These are phyloP conservation scores for Cryphonectria japonica DNA, from an alignment of 2,329 filamentous ascomycete genomes.

Conservation along the genomic window DNA sequence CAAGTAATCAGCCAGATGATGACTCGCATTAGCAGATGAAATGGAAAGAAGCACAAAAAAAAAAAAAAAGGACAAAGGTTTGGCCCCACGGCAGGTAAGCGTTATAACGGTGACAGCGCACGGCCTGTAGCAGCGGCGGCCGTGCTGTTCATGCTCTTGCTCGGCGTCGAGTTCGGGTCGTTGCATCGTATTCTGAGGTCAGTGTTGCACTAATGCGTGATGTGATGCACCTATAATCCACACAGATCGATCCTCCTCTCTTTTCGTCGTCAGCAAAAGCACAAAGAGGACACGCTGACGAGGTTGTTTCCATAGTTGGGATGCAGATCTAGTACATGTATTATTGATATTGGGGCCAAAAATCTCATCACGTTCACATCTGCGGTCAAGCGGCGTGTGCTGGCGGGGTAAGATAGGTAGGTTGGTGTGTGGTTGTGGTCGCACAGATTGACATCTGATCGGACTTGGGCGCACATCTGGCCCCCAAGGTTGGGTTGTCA, in stretches of 20 bases:
- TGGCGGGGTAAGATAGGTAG: constrained; percentile 3
- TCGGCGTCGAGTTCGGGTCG: constrained; percentile 16
- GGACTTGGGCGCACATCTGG: constrained; percentile 3
- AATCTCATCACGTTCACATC: constrained; percentile 6
- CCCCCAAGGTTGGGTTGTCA: constrained; percentile 7
- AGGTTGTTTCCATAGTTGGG: neutral
- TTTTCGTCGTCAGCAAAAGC: constrained; percentile 14
- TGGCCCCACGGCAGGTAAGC: neutral
- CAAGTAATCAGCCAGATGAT: neutral
- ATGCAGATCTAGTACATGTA: neutral
- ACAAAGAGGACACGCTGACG: neutral
- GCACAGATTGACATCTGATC: constrained; percentile 15
- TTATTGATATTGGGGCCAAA: neutral
- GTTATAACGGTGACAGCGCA: constrained; percentile 21
- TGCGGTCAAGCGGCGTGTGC: constrained; percentile 8
- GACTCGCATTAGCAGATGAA: neutral
- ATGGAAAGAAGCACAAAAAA: neutral
- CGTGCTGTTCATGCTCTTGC: neutral
- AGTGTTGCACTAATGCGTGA: constrained; percentile 10
- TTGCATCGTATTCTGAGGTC: constrained; percentile 13
- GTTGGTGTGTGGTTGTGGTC: neutral
- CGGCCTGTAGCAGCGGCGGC: constrained; percentile 18
- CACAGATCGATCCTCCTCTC: neutral
- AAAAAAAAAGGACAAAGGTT: neutral
- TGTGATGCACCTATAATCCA: constrained; percentile 13